Conservation (phyloP, 2,329 filamentous ascomycete species). For the Xylaria sp. region DNA sequence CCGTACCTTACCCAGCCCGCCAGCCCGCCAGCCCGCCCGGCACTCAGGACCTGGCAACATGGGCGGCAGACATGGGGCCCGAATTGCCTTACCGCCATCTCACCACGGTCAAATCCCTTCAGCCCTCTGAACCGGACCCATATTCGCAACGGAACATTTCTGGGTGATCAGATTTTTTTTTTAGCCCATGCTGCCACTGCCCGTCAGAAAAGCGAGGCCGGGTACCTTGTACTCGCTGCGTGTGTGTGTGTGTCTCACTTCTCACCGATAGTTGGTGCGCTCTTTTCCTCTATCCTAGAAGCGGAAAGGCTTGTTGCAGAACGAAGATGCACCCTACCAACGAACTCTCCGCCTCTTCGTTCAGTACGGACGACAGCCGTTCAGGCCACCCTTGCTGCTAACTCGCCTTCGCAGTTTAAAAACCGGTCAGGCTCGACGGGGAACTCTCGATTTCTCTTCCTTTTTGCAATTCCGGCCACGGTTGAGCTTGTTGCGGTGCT, state of each 20-base stretch:
- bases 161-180: slow-evolving; percentile 16
- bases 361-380: slow-evolving; percentile 29
- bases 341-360: slow-evolving; percentile 34
- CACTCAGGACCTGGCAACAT: not conserved
- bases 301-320: slow-evolving; percentile 40
- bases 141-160: slow-evolving; percentile 25
- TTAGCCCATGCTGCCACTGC: slow-evolving; percentile 25
- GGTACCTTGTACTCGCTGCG: slow-evolving; percentile 26
- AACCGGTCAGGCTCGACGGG: slow-evolving; percentile 15
- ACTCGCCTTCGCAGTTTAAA: slow-evolving; percentile 26
- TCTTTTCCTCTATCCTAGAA: slow-evolving; percentile 34
- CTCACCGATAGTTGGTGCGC: slow-evolving; percentile 40
- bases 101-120: slow-evolving; percentile 24
- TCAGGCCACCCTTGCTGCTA: slow-evolving; percentile 25
- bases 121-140: slow-evolving; percentile 25
- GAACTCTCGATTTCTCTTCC: slow-evolving; percentile 22
- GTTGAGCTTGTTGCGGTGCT: slow-evolving; percentile 20
- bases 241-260: slow-evolving; percentile 35
- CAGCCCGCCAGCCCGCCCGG: not conserved
- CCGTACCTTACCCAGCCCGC: slow-evolving; percentile 15
- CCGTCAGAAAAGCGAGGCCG: slow-evolving; percentile 15
- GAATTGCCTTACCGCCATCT: slow-evolving; percentile 27
- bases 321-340: slow-evolving; percentile 27
- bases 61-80: not conserved
- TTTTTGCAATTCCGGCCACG: slow-evolving; percentile 19